A percentile compares a stretch with the other conserved stretches of the same genome.
Conservation (phyloP, 2,329 filamentous ascomycete species). For the Ilyonectria robusta region DNA sequence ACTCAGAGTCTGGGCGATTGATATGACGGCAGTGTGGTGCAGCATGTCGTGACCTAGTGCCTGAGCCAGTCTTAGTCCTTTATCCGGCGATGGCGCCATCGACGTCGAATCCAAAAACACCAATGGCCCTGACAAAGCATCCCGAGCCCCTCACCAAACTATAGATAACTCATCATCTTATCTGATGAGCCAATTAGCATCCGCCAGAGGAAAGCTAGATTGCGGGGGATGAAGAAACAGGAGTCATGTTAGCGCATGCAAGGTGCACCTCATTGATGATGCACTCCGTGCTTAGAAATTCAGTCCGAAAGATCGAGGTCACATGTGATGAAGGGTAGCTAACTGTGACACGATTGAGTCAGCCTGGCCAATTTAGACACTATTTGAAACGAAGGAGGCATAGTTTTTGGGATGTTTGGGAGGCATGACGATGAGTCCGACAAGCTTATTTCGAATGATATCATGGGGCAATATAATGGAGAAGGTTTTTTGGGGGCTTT, state of each 20-base stretch:
- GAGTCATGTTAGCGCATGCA: slow-evolving; percentile 31
- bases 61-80: slow-evolving; percentile 16
- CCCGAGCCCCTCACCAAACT: not conserved
- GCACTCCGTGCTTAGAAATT: not conserved
- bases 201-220: not conserved
- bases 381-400: no score
- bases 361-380: no score
- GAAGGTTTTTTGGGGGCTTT: no score
- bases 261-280: slow-evolving; percentile 1
- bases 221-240: slow-evolving; percentile 14
- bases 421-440: no score
- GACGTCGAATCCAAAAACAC: slow-evolving; percentile 18
- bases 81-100: slow-evolving; percentile 33
- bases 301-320: no score
- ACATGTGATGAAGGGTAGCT: not conserved
- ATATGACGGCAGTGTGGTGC: slow-evolving; percentile 28
- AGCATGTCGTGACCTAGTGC: slow-evolving; percentile 26
- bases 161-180: not conserved
- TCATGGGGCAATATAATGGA: no score
- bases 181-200: slow-evolving; percentile 1
- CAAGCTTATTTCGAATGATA: no score
- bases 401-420: no score
- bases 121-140: not conserved
- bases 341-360: no score
- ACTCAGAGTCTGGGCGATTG: not conserved